phyloP scores from a whole-genome alignment of 352 stramenopile genomes.

The Phytophthora hibernalis region DNA sequence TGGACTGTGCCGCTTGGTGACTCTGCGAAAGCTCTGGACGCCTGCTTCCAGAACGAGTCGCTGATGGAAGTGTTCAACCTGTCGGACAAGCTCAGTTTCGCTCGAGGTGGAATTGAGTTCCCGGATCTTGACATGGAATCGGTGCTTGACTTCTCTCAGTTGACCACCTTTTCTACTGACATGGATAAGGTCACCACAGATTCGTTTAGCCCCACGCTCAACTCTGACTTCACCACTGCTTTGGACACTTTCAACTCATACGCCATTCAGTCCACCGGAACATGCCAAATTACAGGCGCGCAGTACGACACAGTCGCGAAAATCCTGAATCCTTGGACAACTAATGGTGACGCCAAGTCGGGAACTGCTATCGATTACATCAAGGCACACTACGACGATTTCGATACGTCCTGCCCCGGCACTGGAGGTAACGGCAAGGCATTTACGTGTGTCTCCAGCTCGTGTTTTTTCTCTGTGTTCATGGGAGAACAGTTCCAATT shows the following conservation, averaged over 20 bases:
- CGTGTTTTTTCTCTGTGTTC: constrained; percentile 22
- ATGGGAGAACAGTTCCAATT: constrained; percentile 18
- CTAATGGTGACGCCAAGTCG: constrained; percentile 7
- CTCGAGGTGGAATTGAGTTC: constrained; percentile 64
- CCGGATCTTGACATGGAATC: constrained; percentile 38
- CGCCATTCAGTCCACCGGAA: constrained; percentile 23
- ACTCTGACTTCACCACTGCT: constrained; percentile 4
- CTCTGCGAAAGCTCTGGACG: constrained; percentile 54
- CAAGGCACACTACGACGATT: not conserved
- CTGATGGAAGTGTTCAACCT: constrained; percentile 72
- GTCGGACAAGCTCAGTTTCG: constrained; percentile 60
- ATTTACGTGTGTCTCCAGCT: not conserved
- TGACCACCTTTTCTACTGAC: constrained; percentile 42
- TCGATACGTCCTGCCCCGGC: constrained; percentile 2
- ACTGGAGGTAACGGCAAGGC: not conserved
- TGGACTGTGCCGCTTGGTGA: constrained; percentile 68
- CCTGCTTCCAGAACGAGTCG: constrained; percentile 69
- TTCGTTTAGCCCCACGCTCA: constrained; percentile 39
- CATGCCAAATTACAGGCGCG: constrained; percentile 5
- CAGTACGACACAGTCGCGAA: constrained; percentile 31
- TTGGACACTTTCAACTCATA: constrained; percentile 34
- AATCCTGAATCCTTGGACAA: constrained; percentile 45
- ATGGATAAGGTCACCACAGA: constrained; percentile 30
- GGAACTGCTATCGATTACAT: constrained; percentile 9
- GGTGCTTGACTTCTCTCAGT: constrained; percentile 57